Conservation (phyloP, 805 yeast genomes). For the Spathaspora passalidarum region DNA sequence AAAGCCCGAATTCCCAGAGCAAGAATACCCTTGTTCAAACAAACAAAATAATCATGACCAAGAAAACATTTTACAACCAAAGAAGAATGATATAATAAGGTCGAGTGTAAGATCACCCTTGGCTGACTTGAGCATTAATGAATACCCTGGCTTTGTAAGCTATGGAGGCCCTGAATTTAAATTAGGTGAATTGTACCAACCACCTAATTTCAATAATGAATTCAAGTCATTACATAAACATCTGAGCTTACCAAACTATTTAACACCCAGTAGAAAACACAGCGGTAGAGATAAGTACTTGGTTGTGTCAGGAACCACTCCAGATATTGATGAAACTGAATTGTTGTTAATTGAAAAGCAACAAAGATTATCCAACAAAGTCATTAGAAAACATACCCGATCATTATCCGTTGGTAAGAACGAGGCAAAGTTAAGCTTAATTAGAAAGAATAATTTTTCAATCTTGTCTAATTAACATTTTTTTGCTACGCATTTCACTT, state of each 20-base stretch:
- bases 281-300: slow-evolving; percentile 7
- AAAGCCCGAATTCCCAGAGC: slow-evolving; percentile 2
- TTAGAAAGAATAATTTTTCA: slow-evolving; percentile 29
- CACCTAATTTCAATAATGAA: slow-evolving; percentile 26
- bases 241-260: slow-evolving; percentile 27
- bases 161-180: slow-evolving; percentile 5
- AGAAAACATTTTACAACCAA: slow-evolving; percentile 40
- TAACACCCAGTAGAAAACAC: slow-evolving; percentile 35
- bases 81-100: slow-evolving; percentile 12
- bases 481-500: not conserved
- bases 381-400: slow-evolving; percentile 23
- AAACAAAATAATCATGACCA: slow-evolving; percentile 32
- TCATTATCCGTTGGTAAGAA: slow-evolving; percentile 40
- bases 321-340: slow-evolving; percentile 11
- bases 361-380: not conserved
- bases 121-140: slow-evolving; percentile 24
- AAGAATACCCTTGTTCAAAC: slow-evolving; percentile 12
- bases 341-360: slow-evolving; percentile 4
- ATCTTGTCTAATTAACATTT: slow-evolving; percentile 16
- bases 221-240: slow-evolving; percentile 29
- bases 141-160: slow-evolving; percentile 28
- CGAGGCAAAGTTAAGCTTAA: slow-evolving; percentile 30
- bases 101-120: slow-evolving; percentile 22
- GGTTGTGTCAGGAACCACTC: slow-evolving; percentile 2
- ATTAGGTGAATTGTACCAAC: slow-evolving; percentile 28